Evolutionary conservation across 2,329 filamentous ascomycete genomes (phyloP).

Genomic region (Xylaria sp.): DNA sequence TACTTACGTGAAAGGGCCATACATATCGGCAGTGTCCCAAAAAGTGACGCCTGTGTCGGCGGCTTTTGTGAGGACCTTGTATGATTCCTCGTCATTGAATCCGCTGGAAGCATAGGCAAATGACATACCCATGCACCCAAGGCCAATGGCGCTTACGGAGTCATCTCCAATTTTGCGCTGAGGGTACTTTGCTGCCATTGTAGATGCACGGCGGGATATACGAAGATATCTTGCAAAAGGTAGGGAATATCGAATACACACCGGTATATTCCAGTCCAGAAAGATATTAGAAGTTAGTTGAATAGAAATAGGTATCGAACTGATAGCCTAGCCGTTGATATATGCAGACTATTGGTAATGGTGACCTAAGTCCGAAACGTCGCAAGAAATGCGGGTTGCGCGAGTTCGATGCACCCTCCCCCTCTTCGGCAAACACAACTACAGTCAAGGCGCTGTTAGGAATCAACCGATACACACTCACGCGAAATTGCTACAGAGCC

Average conservation of each 20-base stretch:
- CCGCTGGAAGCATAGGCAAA: constrained; percentile 48
- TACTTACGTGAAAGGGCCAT: constrained; percentile 49
- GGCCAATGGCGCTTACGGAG: constrained; percentile 56
- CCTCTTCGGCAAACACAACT: not conserved
- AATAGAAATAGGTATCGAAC: not conserved
- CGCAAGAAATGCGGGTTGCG: constrained; percentile 14
- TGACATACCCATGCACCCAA: constrained; percentile 59
- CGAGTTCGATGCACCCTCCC: not conserved
- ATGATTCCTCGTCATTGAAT: constrained; percentile 44
- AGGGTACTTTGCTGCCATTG: constrained; percentile 47
- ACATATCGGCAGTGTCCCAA: constrained; percentile 50
- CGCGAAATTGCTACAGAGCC: too few relatives aligned
- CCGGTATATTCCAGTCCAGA: not conserved
- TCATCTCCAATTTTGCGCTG: constrained; percentile 54
- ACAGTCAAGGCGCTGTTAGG: too few relatives aligned
- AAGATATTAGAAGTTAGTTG: not conserved
- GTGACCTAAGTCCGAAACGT: constrained; percentile 28
- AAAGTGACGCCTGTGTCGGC: constrained; percentile 44
- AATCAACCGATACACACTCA: too few relatives aligned
- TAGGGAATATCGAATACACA: not conserved
- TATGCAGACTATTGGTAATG: constrained; percentile 5
- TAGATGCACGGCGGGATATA: constrained; percentile 5
- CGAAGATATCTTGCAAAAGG: not conserved
- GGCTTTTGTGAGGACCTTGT: constrained; percentile 42
- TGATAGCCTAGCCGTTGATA: not conserved